Evolutionary conservation across 1,284 basidiomycete genomes (phyloP).

Genomic region (Thecaphora thlaspeos): DNA sequence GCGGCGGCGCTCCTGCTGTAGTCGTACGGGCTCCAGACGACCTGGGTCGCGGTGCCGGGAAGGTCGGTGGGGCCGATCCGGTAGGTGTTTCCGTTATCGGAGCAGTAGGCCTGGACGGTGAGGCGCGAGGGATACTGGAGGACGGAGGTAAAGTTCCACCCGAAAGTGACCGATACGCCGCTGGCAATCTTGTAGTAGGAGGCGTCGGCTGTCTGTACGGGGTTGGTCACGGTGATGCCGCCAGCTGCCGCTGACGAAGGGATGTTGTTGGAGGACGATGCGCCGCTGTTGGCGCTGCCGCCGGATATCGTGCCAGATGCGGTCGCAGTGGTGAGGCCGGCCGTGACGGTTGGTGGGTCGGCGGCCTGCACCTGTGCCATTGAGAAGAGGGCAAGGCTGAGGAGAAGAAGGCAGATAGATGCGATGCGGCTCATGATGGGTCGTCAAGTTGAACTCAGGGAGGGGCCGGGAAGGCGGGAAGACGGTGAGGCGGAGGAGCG

Average conservation of each 20-base stretch:
- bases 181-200: conserved; percentile 57
- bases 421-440: too few species aligned
- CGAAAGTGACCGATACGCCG: conserved; percentile 52
- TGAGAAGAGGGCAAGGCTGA: too few species aligned
- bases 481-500: too few species aligned
- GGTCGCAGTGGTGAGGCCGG: too few species aligned
- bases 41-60: conserved; percentile 44
- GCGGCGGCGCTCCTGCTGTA: conserved; percentile 37
- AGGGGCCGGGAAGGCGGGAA: too few species aligned
- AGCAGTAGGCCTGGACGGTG: conserved; percentile 51
- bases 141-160: conserved; percentile 56
- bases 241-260: conserved; percentile 43
- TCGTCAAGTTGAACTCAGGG: too few species aligned
- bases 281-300: too few species aligned
- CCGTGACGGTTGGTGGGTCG: too few species aligned
- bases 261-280: conserved; percentile 7
- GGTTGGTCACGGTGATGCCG: conserved; percentile 53
- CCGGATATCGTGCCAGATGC: too few species aligned
- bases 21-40: conserved; percentile 53
- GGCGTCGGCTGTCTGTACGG: conserved; percentile 46
- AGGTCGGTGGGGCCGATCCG: conserved; percentile 45
- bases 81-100: conserved; percentile 51
- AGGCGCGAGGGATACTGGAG: conserved; percentile 38
- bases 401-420: too few species aligned
- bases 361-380: too few species aligned